Percentiles rank a stretch among this genome's conserved stretches.
Evolutionary conservation across 805 yeast genomes (phyloP).

Genomic region (Wickerhamiella sorbophila): DNA sequence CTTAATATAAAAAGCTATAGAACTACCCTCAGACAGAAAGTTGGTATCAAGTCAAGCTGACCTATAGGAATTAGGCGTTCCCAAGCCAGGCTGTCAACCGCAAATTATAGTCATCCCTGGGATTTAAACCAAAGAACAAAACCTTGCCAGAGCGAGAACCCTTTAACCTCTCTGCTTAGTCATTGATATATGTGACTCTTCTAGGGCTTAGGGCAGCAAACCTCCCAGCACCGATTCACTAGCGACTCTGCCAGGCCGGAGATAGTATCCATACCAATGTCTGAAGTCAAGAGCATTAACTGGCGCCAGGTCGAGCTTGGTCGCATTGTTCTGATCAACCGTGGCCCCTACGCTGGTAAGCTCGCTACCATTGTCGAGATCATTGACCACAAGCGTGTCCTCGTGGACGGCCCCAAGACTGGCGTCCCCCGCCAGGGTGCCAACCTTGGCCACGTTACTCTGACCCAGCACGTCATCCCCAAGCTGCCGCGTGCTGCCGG

Average conservation of each 20-base stretch:
- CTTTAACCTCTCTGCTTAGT: too few species aligned
- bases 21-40: slow-evolving; percentile 11
- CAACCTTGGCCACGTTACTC: slow-evolving; percentile 71
- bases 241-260: background rate
- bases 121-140: slow-evolving; percentile 9
- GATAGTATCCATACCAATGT: slow-evolving; percentile 31
- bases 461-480: slow-evolving; percentile 82
- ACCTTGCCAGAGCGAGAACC: background rate
- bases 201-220: background rate
- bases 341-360: slow-evolving; percentile 58
- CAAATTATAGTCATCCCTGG: slow-evolving; percentile 21
- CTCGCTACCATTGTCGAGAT: slow-evolving; percentile 97
- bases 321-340: slow-evolving; percentile 89
- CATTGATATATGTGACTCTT: too few species aligned
- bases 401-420: slow-evolving; percentile 89
- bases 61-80: slow-evolving; percentile 7
- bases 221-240: background rate
- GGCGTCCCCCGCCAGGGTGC: slow-evolving; percentile 87
- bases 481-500: slow-evolving; percentile 90
- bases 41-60: slow-evolving; percentile 8
- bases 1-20: background rate
- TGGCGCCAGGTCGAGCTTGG: slow-evolving; percentile 99
- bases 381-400: slow-evolving; percentile 97
- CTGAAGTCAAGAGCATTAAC: slow-evolving; percentile 82
- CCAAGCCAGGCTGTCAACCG: slow-evolving; percentile 15